These are phyloP conservation scores for Nidularia sp. DNA, from an alignment of 768 basidiomycete genomes.

Conservation along the genomic window DNA sequence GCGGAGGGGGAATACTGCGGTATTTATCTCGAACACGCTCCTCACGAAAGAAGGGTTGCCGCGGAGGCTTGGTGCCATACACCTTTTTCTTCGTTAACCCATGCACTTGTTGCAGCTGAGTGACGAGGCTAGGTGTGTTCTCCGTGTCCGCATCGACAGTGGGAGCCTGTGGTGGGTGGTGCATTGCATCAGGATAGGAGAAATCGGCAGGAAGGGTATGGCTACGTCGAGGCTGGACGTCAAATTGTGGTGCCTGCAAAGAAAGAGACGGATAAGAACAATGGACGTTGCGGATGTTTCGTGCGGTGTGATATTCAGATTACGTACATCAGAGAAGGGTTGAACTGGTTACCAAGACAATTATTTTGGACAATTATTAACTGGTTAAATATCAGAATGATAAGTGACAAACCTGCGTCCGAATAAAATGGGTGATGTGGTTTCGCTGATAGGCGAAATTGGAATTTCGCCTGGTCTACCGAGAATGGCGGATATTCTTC, in stretches of 20 bases:
- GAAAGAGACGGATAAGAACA: slow-evolving; percentile 1
- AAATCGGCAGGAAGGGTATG: slow-evolving; percentile 31
- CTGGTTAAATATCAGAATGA: slow-evolving; percentile 1
- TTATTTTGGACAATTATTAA: not conserved
- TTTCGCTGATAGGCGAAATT: slow-evolving; percentile 41
- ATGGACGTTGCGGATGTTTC: slow-evolving; percentile 17
- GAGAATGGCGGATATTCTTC: slow-evolving; percentile 41
- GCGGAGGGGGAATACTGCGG: slow-evolving; percentile 17
- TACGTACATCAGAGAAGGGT: slow-evolving; percentile 11
- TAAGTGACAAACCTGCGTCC: slow-evolving; percentile 7
- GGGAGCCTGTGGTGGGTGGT: slow-evolving; percentile 4
- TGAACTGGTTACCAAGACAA: slow-evolving; percentile 7
- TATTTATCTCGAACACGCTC: slow-evolving; percentile 32
- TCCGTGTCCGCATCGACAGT: slow-evolving; percentile 13
- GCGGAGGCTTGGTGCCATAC: slow-evolving; percentile 46
- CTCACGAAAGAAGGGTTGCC: slow-evolving; percentile 51
- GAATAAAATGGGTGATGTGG: slow-evolving; percentile 13
- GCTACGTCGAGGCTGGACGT: slow-evolving; percentile 20
- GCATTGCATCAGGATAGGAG: slow-evolving; percentile 10
- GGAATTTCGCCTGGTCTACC: slow-evolving; percentile 25
- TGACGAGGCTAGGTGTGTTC: slow-evolving; percentile 48
- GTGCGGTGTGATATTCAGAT: slow-evolving; percentile 20
- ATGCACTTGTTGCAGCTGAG: slow-evolving; percentile 61
- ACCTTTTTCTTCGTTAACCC: slow-evolving; percentile 70
- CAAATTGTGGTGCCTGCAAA: not conserved